Percentiles rank a stretch among this genome's conserved stretches.
Conservation (phyloP, 371 early-diverging fungal species). For the Circinella umbellata region DNA sequence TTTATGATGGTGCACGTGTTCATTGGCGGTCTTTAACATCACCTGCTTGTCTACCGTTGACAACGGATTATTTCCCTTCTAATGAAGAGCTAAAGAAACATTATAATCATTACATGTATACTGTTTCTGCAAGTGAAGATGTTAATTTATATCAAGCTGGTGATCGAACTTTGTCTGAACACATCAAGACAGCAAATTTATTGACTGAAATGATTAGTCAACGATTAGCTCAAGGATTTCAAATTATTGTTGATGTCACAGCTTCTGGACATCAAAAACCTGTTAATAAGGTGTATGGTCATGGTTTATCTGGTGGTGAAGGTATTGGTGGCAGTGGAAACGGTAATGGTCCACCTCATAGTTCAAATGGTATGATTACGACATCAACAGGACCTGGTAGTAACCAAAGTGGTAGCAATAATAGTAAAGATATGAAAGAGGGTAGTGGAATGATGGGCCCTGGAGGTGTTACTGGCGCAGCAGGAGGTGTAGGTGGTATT, state of each 20-base stretch:
- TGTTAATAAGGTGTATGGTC: slow-evolving; percentile 15
- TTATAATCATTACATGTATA: slow-evolving; percentile 85
- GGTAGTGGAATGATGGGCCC: not conserved
- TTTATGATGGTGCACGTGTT: slow-evolving; percentile 52
- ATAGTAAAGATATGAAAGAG: not conserved
- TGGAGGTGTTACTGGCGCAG: not conserved
- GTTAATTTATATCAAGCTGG: slow-evolving; percentile 60
- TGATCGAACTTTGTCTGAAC: slow-evolving; percentile 47
- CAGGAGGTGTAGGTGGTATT: not conserved
- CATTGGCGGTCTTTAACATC: slow-evolving; percentile 88
- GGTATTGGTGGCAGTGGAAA: slow-evolving; percentile 10
- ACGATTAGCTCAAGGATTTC: slow-evolving; percentile 93
- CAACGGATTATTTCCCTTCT: slow-evolving; percentile 88
- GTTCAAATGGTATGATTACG: not conserved
- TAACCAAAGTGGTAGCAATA: slow-evolving; percentile 1
- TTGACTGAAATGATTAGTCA: slow-evolving; percentile 89
- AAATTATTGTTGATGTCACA: slow-evolving; percentile 74
- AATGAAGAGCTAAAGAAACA: slow-evolving; percentile 69
- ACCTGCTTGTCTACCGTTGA: slow-evolving; percentile 94
- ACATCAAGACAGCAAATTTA: slow-evolving; percentile 66
- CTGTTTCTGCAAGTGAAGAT: slow-evolving; percentile 77
- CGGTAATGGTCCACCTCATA: not conserved
- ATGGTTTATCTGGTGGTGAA: not conserved
- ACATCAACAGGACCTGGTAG: not conserved
- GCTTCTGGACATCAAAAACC: slow-evolving; percentile 34